Evolutionary conservation across 108 stramenopile species (phyloP).

Genomic region (Cyclotella atomus): DNA sequence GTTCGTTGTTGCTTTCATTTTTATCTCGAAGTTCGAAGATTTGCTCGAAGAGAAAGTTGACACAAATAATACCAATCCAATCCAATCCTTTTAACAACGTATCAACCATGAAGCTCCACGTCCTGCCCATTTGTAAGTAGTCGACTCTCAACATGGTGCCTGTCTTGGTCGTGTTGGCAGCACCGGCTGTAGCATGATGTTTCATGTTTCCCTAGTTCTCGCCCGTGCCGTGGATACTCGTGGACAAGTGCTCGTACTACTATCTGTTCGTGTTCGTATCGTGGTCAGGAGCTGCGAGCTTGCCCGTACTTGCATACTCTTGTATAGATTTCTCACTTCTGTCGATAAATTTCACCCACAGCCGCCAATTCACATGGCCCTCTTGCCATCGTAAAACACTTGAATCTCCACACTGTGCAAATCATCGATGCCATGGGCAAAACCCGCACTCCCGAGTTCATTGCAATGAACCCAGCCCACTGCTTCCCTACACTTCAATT

Average conservation of each 20-base stretch:
- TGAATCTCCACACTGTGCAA: slow-evolving; percentile 23
- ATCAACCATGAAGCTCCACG: slow-evolving; percentile 34
- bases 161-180: too few relatives aligned
- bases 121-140: slow-evolving; percentile 39
- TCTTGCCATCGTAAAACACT: slow-evolving; percentile 36
- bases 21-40: too few relatives aligned
- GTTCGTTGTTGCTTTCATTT: too few relatives aligned
- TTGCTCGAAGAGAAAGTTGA: too few relatives aligned
- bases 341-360: background rate
- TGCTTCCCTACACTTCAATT: slow-evolving; percentile 47
- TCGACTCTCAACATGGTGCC: too few relatives aligned
- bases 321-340: background rate
- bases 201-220: too few relatives aligned
- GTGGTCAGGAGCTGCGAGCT: background rate
- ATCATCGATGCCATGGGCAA: slow-evolving; percentile 48
- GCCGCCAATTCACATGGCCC: slow-evolving; percentile 51
- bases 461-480: slow-evolving; percentile 49
- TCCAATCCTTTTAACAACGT: background rate
- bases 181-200: too few relatives aligned
- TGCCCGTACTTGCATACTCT: background rate
- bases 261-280: background rate
- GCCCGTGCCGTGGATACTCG: too few relatives aligned
- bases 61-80: background rate
- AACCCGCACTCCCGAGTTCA: slow-evolving; percentile 52
- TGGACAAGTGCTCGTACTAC: background rate